Percentiles rank a stretch among this genome's conserved stretches.
Conservation (phyloP, 805 yeast genomes). For the Sporopachydermia quercuum region DNA sequence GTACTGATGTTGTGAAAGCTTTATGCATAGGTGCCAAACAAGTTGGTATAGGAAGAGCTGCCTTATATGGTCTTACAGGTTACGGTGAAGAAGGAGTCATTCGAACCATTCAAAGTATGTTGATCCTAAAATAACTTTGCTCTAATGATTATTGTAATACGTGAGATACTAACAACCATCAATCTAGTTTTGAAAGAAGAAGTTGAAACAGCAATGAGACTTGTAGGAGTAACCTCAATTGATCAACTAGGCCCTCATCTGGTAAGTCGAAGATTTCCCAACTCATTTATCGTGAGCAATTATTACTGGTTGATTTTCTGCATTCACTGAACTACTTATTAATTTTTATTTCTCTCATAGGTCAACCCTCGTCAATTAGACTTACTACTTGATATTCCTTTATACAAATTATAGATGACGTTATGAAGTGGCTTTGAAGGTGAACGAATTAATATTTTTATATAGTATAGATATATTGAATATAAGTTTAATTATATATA, state of each 20-base stretch:
- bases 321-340: too few relatives aligned
- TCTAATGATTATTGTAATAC: too few relatives aligned
- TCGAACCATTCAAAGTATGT: constrained; percentile 34
- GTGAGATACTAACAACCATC: too few relatives aligned
- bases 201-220: constrained; percentile 47
- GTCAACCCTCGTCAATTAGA: constrained; percentile 12
- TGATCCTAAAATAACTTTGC: too few relatives aligned
- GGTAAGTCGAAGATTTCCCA: background rate
- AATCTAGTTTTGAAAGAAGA: constrained; percentile 37
- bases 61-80: constrained; percentile 62
- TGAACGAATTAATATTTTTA: too few relatives aligned
- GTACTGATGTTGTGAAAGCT: constrained; percentile 66
- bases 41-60: constrained; percentile 63
- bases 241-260: constrained; percentile 26
- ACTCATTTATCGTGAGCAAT: too few relatives aligned
- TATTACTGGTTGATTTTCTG: too few relatives aligned
- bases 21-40: constrained; percentile 65
- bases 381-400: constrained; percentile 5
- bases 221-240: constrained; percentile 42
- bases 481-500: too few relatives aligned
- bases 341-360: too few relatives aligned
- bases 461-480: too few relatives aligned
- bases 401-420: too few relatives aligned
- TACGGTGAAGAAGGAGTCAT: constrained; percentile 66
- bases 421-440: too few relatives aligned